Base-by-base conservation (phyloP, 306 rosid genomes). In the Ormosia semicastrata region DNA sequence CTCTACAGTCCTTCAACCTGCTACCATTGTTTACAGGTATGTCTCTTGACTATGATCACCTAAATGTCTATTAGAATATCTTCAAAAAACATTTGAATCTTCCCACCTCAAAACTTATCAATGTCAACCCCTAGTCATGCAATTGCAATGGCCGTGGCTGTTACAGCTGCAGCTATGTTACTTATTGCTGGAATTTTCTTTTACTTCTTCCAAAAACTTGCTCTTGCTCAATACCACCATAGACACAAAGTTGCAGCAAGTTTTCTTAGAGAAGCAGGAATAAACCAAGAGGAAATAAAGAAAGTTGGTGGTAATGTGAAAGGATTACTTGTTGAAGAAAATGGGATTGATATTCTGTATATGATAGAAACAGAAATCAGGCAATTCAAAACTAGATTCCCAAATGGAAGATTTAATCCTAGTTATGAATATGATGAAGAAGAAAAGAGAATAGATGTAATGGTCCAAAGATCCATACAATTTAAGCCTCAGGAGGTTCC, bases 341-440 rank as follows among this genome's bases (percentile, higher is more conserved):
- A 89, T 72, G 90, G 90, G 24, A 60, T 82, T 66, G 91, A 86
- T 76, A 80, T 79, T 54, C 76, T 91, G 60, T 85, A 89, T 44
- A 75, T 75, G 87, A 77, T 77, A 79, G 87, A 84, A 56, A 82
- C 67, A 29, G 89, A 90, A 84, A 85, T 77, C n/a, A 90, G 87
- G 10, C 77, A 86, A 37, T 33, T 71, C 81, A 52, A 56, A 66
- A 40, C 70, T 11, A 70, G 75, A 44, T 77, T 86, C 75, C 85
- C 87, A 8, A 82, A 84, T 53, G 73, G 81, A 11, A 81, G 84
- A 41, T 77, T 65, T 24, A 88, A 91, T 81, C 92, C 91, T 1
- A 89, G 93, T 80, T 87, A 7, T 73, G 87, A 85, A 73, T 87
- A 84, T 7, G 77, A 67, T 29, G 83, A 78, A 54, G 84, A 86